Percentiles rank a stretch among this genome's conserved stretches.
Evolutionary conservation across 495 filamentous ascomycete genomes (phyloP).

Genomic region (Geopyxis carbonaria): DNA sequence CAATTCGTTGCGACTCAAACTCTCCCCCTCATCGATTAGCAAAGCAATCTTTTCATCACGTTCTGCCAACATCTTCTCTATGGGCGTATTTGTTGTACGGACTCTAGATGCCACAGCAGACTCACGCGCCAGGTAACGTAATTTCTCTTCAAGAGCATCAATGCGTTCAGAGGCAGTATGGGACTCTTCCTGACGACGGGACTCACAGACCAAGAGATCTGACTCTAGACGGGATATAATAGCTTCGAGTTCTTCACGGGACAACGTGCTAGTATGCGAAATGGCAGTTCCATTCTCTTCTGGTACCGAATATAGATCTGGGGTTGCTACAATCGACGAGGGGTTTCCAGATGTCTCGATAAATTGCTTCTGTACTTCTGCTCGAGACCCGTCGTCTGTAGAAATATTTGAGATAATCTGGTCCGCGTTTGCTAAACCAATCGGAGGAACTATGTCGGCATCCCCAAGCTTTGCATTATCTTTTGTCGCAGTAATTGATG

Average conservation of each 20-base stretch:
- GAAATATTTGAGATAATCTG: too few species aligned
- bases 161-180: slow-evolving; percentile 52
- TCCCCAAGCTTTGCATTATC: too few species aligned
- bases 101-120: slow-evolving; percentile 55
- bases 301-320: too few species aligned
- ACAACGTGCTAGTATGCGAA: too few species aligned
- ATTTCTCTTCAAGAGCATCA: slow-evolving; percentile 77
- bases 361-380: too few species aligned
- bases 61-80: slow-evolving; percentile 64
- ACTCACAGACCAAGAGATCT: slow-evolving; percentile 23
- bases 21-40: slow-evolving; percentile 83
- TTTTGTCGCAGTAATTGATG: too few species aligned
- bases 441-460: too few species aligned
- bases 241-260: slow-evolving; percentile 19
- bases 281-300: too few species aligned
- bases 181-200: slow-evolving; percentile 35
- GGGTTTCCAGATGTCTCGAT: too few species aligned
- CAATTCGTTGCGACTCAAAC: slow-evolving; percentile 67
- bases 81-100: slow-evolving; percentile 41
- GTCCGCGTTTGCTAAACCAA: too few species aligned
- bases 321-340: too few species aligned
- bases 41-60: slow-evolving; percentile 81
- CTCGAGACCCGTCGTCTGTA: too few species aligned
- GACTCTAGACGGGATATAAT: slow-evolving; percentile 16
- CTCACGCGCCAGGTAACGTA: slow-evolving; percentile 69